Evolutionary conservation across 331 rosid genomes (phyloP), one percentile per base, ranked within the genome.

Genomic region (Dryas integrifolia): DNA sequence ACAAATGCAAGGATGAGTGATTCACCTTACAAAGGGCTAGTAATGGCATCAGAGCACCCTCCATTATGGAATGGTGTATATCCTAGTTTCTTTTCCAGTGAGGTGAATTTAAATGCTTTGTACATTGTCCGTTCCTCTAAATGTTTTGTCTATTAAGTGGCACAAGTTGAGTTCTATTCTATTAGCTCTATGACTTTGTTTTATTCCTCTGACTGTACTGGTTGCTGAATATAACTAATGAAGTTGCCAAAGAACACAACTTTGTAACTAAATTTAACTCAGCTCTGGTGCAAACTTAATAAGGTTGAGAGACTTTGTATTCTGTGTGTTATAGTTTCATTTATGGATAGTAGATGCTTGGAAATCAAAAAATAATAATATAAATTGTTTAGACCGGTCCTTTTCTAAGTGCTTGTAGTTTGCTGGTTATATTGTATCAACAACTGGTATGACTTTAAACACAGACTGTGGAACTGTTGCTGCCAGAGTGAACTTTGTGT

Each of bases 1-100:
- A 67, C 57, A 52, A 76, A 71, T 82, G 83, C 89, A 75, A 78
- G 73, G 66, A 75, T 73, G 76, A 68, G 83, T 49, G 82, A 77
- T 83, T 87, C 87, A 10, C 77, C 96, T 72, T 66, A 83, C 81
- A 92, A 84, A 77, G 88, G 92, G 73, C 82, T 78, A 16, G 72
- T 80, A 58, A 87, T 68, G 82, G 46, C 85, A 72, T 83, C 92
- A 69, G 91, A 85, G 61, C 85, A 81, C 70, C 84, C 90, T 58
- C 79, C 82, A 44, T 24, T 67, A 26, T 86, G 92, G 92, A 95
- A 88, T 59, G 86, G 90, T 75, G 74, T 88, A 48, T 77, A 80
- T 68, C 81, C 96, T 64, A 77, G 81, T 74, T 85, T 84, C 88
- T 81, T 88, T 77, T 86, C 96, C 58, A 80, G 38, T 72, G 88